Percentiles rank a stretch among this genome's conserved stretches.
phyloP scores from a whole-genome alignment of 139 green algal genomes.

The Chlorella sp. region DNA sequence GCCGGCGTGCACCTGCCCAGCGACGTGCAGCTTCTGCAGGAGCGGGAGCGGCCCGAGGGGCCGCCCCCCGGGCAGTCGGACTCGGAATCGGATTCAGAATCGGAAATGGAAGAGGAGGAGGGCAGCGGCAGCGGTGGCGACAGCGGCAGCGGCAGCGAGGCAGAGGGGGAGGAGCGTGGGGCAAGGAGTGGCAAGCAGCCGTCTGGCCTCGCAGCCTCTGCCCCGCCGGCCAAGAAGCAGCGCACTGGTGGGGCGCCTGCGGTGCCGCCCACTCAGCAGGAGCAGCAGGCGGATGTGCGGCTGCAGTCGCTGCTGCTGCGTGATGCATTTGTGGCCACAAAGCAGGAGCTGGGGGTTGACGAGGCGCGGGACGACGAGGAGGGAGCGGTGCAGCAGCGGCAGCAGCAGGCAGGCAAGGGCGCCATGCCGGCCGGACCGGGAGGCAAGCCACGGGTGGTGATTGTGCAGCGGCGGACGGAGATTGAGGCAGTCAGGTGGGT shows the following conservation, averaged over 20 bases:
- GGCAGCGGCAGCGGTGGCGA: background rate
- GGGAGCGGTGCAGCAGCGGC: background rate
- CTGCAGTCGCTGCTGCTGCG: conserved; percentile 1
- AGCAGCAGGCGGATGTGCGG: background rate
- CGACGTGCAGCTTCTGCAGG: conserved; percentile 5
- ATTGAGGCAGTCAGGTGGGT: conserved; percentile 36
- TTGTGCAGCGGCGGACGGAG: conserved; percentile 33
- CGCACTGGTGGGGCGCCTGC: background rate
- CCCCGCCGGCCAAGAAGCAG: conserved; percentile 15
- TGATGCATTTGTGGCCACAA: background rate
- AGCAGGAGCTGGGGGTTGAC: conserved; percentile 29
- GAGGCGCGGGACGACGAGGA: conserved; percentile 1
- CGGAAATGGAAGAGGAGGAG: background rate
- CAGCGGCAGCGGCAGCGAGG: conserved; percentile 17
- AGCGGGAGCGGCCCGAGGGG: conserved; percentile 4
- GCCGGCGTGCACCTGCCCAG: conserved; percentile 56
- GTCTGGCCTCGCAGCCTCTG: background rate
- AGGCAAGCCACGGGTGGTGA: conserved; percentile 17
- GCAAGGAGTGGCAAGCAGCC: background rate
- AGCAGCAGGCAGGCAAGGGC: background rate
- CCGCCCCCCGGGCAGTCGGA: background rate
- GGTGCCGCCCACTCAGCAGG: background rate
- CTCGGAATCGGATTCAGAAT: background rate
- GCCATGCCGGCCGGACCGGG: background rate
- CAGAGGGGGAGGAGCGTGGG: background rate